A percentile compares a stretch with the other conserved stretches of the same genome.
Conservation (phyloP, 179 eudicot genomes). For the Spinacia oleracea region DNA sequence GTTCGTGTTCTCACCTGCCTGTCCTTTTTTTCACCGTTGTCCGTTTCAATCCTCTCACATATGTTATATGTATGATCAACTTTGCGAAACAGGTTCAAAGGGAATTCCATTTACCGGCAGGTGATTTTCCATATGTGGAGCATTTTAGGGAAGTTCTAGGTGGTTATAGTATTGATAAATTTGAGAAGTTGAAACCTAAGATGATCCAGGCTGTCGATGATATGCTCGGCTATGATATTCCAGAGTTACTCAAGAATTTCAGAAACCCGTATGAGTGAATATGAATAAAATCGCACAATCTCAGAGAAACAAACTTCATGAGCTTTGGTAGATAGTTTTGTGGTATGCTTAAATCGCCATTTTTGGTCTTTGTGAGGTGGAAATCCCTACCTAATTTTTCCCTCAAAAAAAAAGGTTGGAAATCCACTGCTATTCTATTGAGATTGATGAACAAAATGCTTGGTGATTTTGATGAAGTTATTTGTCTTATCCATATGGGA, state of each 20-base stretch:
- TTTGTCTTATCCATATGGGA: neutral
- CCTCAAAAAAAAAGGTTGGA: too few species aligned
- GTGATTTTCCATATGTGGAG: constrained; percentile 83
- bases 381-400: too few species aligned
- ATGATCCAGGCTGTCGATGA: constrained; percentile 90
- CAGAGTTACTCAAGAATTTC: constrained; percentile 80
- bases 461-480: neutral
- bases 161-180: constrained; percentile 69
- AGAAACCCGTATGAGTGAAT: constrained; percentile 74
- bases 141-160: constrained; percentile 68
- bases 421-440: neutral
- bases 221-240: constrained; percentile 90
- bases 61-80: neutral
- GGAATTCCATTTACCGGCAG: constrained; percentile 79
- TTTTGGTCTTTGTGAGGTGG: neutral
- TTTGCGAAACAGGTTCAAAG: constrained; percentile 58
- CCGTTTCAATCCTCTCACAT: constrained; percentile 7
- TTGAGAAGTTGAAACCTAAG: constrained; percentile 91
- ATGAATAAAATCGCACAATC: neutral
- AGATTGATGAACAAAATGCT: constrained; percentile 6
- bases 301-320: neutral
- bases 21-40: neutral
- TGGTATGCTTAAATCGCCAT: constrained; percentile 10
- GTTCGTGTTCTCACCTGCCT: constrained; percentile 29
- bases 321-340: constrained; percentile 28